Conservation (phyloP, 768 basidiomycete genomes). For the Mycena epipterygia region DNA sequence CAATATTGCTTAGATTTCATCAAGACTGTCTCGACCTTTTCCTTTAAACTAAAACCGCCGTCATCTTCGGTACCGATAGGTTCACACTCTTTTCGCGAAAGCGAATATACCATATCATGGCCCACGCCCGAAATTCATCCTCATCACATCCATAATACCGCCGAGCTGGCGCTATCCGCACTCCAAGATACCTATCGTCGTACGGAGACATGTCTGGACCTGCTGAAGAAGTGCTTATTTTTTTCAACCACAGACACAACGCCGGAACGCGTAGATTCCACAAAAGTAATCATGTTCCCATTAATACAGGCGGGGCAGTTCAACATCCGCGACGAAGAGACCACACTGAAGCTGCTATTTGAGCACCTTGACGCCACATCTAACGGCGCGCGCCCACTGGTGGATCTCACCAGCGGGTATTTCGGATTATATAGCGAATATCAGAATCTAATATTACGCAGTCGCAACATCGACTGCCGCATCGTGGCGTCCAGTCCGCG, state of each 20-base stretch:
- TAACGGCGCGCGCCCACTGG: constrained; percentile 53
- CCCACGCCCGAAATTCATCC: constrained; percentile 74
- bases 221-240: neutral
- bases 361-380: constrained; percentile 51
- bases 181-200: constrained; percentile 67
- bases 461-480: constrained; percentile 68
- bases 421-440: constrained; percentile 90
- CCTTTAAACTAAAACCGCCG: constrained; percentile 67
- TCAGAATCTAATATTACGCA: constrained; percentile 75
- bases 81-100: constrained; percentile 49
- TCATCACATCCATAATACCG: constrained; percentile 74
- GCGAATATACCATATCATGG: constrained; percentile 75
- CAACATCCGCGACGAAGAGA: constrained; percentile 88
- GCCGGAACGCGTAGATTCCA: constrained; percentile 40
- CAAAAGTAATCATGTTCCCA: constrained; percentile 75
- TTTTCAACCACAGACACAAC: neutral
- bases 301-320: constrained; percentile 93
- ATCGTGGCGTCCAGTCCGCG: constrained; percentile 91
- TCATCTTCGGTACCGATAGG: constrained; percentile 8
- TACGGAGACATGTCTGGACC: neutral
- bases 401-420: constrained; percentile 95
- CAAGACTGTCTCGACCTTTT: constrained; percentile 75
- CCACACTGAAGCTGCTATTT: constrained; percentile 69
- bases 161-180: constrained; percentile 63
- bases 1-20: constrained; percentile 90